Evolutionary conservation across 805 yeast genomes (phyloP), one percentile per base, ranked within the genome.

Genomic region (Ogataea paradorogensis): DNA sequence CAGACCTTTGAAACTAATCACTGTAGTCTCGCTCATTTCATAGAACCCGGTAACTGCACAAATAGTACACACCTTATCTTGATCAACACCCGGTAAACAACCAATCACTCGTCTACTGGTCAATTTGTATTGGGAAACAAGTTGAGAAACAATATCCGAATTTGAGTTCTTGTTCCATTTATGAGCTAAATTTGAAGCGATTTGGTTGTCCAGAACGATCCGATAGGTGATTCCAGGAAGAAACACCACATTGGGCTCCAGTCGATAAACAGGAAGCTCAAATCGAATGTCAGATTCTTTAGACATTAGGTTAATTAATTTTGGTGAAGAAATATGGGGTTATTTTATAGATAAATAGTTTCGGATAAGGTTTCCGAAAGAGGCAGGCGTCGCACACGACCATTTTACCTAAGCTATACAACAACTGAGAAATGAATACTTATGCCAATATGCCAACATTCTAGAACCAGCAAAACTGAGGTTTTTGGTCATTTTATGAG

Each of bases 201-300:
- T 67, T 38, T 64, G 59, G 38, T 70, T 63, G 13, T 70, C 58
- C 38, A 78, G 72, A 2, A 76, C 65, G n/a, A 80, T 75, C 40
- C 76, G 72, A 58, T 80, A 81, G 16, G 78, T 66, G 28, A 80
- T 73, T 0, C 85, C 85, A 1, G 88, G 86, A 7, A 80, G 51
- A 22, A 79, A 67, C 10, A 81, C 76, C 37, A 69, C 24, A 16
- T 55, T 46, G 4, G 42, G 42, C 13, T 43, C 48, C 8, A 58
- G 45, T 33, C 41, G 48, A 15, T 51, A 28, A 8, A 49, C 11
- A 1, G 63, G 63, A 11, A 59, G 36, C 4, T 46, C 46, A 7
- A 52, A 26, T 2, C 35, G 28, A 16, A 47, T 7, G 6, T 15
- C 34, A 15, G 42, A 39, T 15, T 13, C 10, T 30, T 39, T 39